Base-by-base conservation (phyloP, 2,329 filamentous ascomycete species). In the Acrodontium crateriforme region DNA sequence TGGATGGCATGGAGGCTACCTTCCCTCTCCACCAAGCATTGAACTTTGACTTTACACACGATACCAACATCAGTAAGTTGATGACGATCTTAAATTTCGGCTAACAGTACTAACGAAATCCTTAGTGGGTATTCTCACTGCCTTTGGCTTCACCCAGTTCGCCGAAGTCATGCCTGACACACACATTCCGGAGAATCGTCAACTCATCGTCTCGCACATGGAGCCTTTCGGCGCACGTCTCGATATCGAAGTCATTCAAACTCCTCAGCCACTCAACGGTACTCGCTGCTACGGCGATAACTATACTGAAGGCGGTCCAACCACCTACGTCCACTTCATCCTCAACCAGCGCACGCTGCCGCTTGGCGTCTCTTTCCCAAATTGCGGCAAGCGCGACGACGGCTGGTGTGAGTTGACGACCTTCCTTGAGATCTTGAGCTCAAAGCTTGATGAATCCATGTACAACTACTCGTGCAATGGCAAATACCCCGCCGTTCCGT, bases 31-130 rank as follows among this genome's bases (percentile, higher is more conserved):
- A 82, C 46, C 80, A 85, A 47, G 67, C 60, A 13, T 60, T 85
- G 10, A 82, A 83, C 50, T 68, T 84, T 27, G 79, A 84, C 57
- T 84, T 84, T 50, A 74, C 69, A 10, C 79, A 85, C 50, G 79
- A 85, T 52, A 77, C 74, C 17, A 48, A 51, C 37, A 50, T 52
- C 31, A 79, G n/a, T n/a, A n/a, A n/a, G n/a, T n/a, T n/a, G n/a
- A n/a, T n/a, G n/a, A n/a, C n/a, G n/a, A n/a, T n/a, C n/a, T n/a
- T n/a, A n/a, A n/a, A n/a, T n/a, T n/a, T n/a, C n/a, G n/a, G n/a
- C n/a, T n/a, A n/a, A n/a, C n/a, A 21, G 18, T 16, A 13, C 7
- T 12, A 24, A 24, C 7, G 22, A 8, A 81, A 34, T 61, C 75
- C 13, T 6, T n/a, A 24, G 37, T 46, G 41, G 67, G 67, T 15